A percentile compares a stretch with the other conserved stretches of the same genome.
Conservation (phyloP, 106 monocot genomes). For the Dioscorea zingiberensis region DNA sequence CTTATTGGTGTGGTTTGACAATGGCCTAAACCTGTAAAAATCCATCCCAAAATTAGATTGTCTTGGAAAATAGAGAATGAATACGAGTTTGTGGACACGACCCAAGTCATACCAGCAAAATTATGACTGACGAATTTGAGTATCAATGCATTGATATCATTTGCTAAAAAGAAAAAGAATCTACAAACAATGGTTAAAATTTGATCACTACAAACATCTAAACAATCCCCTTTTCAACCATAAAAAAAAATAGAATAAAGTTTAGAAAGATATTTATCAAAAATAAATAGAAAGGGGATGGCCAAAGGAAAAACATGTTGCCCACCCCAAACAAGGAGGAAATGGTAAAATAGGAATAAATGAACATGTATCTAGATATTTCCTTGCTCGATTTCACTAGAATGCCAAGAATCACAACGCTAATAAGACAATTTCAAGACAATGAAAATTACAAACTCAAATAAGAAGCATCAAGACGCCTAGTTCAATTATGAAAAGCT, state of each 20-base stretch:
- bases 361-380: no score
- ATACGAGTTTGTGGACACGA: background rate
- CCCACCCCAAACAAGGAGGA: no score
- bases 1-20: slow-evolving; percentile 43
- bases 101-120: background rate
- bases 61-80: background rate
- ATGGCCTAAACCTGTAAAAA: slow-evolving; percentile 47
- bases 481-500: no score
- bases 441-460: background rate
- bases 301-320: background rate
- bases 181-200: background rate
- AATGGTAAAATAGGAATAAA: no score
- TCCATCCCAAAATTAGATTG: background rate
- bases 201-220: background rate
- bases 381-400: background rate
- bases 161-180: background rate
- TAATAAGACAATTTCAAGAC: background rate
- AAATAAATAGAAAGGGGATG: background rate
- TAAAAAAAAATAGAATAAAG: background rate
- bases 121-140: background rate
- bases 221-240: background rate
- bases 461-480: background rate
- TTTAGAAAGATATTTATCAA: background rate
- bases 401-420: background rate
- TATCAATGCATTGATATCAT: background rate